Base-by-base conservation (phyloP, 2,329 filamentous ascomycete species). In the Furcasterigmium furcatum region DNA sequence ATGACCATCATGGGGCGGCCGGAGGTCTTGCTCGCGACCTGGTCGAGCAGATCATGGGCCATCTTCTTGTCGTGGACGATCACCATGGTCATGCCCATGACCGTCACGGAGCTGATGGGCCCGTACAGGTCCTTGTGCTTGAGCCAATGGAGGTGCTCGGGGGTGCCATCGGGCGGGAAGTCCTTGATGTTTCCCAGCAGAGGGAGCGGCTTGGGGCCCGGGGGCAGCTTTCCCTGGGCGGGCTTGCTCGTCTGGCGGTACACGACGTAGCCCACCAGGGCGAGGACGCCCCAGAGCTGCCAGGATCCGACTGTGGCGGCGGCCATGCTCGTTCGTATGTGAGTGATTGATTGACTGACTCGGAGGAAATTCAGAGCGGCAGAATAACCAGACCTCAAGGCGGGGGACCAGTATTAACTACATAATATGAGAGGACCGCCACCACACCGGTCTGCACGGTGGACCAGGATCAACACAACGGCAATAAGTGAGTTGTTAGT, bases 121-220 rank as follows among this genome's bases (percentile, higher is more conserved):
- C 67, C 67, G 34, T 71, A 68, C 0, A 52, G 36, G 6, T 68
- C 61, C 43, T 67, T 71, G 46, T 66, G 62, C 46, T 66, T 63
- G 24, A 66, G 41, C 69, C 69, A 73, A 44, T 72, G 68, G 38
- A 62, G 50, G 47, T 60, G 68, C 47, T 71, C 67, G 5, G 55
- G 58, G 6, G 47, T 51, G 2, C 62, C 65, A 1, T 47, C 42
- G 0, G 63, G 56, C 1, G 76, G 76, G 10, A 80, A 57, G 49
- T 79, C 74, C 1, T 52, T 49, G 14, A 79, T 50, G 51, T 79
- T 80, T 4, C 77, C 77, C 4, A 80, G 24, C 0, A 80, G 13
- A 0, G 73, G 73, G 7, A 72, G 54, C 0, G 65, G 65, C 30
- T 63, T 73, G 0, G 77, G 77, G 0, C 77, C 77, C 2, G 76